A percentile compares a stretch with the other conserved stretches of the same genome.
phyloP scores from a whole-genome alignment of 2,329 filamentous ascomycete genomes.

The Monosporascus cannonballus region DNA sequence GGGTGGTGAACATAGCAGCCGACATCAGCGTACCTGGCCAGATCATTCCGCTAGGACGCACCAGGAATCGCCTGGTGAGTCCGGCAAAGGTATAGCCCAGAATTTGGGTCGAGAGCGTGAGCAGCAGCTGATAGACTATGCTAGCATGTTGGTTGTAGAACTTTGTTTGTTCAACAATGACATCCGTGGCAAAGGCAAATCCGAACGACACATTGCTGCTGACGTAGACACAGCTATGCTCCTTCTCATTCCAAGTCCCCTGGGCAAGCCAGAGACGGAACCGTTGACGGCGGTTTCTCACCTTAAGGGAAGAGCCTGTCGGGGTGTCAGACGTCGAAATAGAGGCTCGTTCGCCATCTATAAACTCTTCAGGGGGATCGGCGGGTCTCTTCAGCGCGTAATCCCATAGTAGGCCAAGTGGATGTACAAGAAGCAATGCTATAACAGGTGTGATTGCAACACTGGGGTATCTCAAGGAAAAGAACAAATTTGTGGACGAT shows the following conservation, averaged over 20 bases:
- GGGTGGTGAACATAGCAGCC: constrained; percentile 79
- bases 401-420: constrained; percentile 77
- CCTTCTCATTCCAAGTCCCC: constrained; percentile 81
- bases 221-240: constrained; percentile 83
- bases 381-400: constrained; percentile 55
- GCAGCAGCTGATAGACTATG: constrained; percentile 71
- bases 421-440: constrained; percentile 77
- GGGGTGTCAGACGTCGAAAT: constrained; percentile 4
- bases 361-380: constrained; percentile 49
- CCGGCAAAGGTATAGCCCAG: constrained; percentile 83
- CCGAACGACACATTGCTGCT: constrained; percentile 87
- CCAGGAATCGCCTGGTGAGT: constrained; percentile 72
- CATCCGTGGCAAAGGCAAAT: constrained; percentile 83
- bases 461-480: constrained; percentile 83
- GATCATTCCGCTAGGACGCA: constrained; percentile 82
- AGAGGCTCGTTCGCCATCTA: constrained; percentile 41
- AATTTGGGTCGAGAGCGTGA: constrained; percentile 82
- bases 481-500: constrained; percentile 81
- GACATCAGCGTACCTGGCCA: constrained; percentile 88
- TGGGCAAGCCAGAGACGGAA: constrained; percentile 71
- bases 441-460: constrained; percentile 87
- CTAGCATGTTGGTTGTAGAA: constrained; percentile 80
- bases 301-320: constrained; percentile 7
- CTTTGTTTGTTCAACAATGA: constrained; percentile 83
- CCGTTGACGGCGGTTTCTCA: constrained; percentile 30